These are phyloP conservation scores for Globisporangium perplexum DNA, from an alignment of 352 stramenopile species.

Conservation along the genomic window DNA sequence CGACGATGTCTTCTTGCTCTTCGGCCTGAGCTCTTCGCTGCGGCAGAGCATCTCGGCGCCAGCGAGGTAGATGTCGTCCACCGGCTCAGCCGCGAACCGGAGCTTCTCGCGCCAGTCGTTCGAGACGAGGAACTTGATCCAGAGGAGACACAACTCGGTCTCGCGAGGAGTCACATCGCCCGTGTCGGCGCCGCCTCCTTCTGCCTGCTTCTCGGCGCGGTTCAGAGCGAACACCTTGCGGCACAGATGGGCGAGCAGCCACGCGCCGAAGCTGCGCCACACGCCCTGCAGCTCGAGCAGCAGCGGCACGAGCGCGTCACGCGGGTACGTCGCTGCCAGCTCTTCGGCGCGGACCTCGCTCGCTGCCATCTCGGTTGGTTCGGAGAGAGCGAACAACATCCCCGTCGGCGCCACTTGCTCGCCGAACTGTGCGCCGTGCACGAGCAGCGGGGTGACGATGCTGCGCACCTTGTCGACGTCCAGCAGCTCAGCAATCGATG, in stretches of 20 bases:
- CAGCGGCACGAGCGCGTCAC: slow-evolving; percentile 29
- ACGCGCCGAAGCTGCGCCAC: slow-evolving; percentile 48
- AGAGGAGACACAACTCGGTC: slow-evolving; percentile 34
- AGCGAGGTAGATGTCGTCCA: slow-evolving; percentile 57
- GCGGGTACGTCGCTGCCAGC: slow-evolving; percentile 17
- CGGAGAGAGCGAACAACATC: slow-evolving; percentile 29
- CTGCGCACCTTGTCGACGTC: slow-evolving; percentile 52
- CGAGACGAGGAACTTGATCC: slow-evolving; percentile 58
- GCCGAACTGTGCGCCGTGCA: slow-evolving; percentile 46
- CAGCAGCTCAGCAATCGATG: slow-evolving; percentile 13
- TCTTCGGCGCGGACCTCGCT: background rate
- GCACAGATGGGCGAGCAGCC: slow-evolving; percentile 41
- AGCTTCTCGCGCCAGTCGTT: slow-evolving; percentile 64
- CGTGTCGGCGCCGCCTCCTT: slow-evolving; percentile 1
- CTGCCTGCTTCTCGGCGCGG: background rate
- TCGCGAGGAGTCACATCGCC: slow-evolving; percentile 13
- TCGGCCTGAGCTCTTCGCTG: slow-evolving; percentile 19
- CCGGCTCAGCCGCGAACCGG: slow-evolving; percentile 46
- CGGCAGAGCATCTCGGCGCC: slow-evolving; percentile 50
- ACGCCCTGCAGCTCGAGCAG: slow-evolving; percentile 45
- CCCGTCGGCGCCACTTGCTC: slow-evolving; percentile 37
- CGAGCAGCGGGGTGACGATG: slow-evolving; percentile 56
- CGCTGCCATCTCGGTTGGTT: background rate
- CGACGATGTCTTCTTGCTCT: slow-evolving; percentile 1
- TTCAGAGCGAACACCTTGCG: slow-evolving; percentile 34